A percentile compares a stretch with the other conserved stretches of the same genome.
phyloP scores from a whole-genome alignment of 352 stramenopile species.

The Phytophthora idaei region DNA sequence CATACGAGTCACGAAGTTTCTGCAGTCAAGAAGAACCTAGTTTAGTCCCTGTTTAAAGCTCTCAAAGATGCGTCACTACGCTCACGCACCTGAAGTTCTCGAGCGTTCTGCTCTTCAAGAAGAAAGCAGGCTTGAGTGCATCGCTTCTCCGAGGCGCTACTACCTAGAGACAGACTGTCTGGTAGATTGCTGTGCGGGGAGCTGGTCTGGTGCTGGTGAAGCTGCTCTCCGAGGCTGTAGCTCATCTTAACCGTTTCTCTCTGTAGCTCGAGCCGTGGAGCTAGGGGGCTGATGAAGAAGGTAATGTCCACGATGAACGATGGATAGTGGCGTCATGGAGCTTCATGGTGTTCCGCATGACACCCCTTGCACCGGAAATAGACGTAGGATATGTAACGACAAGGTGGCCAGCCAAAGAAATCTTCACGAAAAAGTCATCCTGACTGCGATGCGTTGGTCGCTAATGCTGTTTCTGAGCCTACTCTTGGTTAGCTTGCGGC shows the following conservation, averaged over 20 bases:
- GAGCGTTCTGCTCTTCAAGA: slow-evolving; percentile 29
- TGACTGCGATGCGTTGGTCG: slow-evolving; percentile 2
- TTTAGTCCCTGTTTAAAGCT: slow-evolving; percentile 6
- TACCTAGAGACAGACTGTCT: background rate
- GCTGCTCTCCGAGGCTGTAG: slow-evolving; percentile 19
- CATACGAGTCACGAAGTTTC: slow-evolving; percentile 58
- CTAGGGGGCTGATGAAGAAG: background rate
- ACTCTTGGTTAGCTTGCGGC: slow-evolving; percentile 7
- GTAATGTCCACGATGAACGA: slow-evolving; percentile 6
- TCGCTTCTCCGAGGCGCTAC: slow-evolving; percentile 9
- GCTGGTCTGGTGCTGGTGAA: slow-evolving; percentile 10
- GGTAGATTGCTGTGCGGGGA: slow-evolving; percentile 1
- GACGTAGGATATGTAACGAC: slow-evolving; percentile 7
- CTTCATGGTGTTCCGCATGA: background rate
- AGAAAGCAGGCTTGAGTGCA: slow-evolving; percentile 36
- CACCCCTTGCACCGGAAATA: slow-evolving; percentile 18
- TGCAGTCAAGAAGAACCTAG: slow-evolving; percentile 11
- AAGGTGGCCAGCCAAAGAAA: slow-evolving; percentile 8
- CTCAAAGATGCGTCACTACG: background rate
- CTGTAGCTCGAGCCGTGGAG: background rate
- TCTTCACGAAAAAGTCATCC: slow-evolving; percentile 25
- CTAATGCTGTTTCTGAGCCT: slow-evolving; percentile 5
- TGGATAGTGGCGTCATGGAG: slow-evolving; percentile 3
- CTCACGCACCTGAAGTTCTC: slow-evolving; percentile 41
- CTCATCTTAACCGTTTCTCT: slow-evolving; percentile 13